Base-by-base conservation (phyloP, 2,329 filamentous ascomycete genomes). In the Scedosporium boydii region DNA sequence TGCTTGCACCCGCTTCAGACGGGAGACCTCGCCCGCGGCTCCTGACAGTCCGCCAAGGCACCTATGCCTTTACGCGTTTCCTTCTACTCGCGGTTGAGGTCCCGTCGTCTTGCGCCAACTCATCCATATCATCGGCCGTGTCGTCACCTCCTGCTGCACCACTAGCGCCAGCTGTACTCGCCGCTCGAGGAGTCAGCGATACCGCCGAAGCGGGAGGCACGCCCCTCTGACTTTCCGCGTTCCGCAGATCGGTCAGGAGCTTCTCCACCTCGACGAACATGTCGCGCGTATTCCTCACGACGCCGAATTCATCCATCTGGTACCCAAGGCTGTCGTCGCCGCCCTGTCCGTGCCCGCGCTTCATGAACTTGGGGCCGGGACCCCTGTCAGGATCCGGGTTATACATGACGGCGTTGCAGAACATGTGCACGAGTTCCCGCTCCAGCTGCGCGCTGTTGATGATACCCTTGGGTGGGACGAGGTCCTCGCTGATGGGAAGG, bases 321-420 rank as follows among this genome's bases (percentile, higher is more conserved):
- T 89, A 89, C 7, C 84, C 80, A 44, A 84, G 76, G 1, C 80
- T 71, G 61, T 78, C 72, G 64, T 79, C 79, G 72, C 74, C 59
- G 67, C 66, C 68, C 58, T 60, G 59, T 14, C 64, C 63, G 53
- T 74, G 76, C 68, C 72, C 70, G 48, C 76, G 69, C 62, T 77
- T 75, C 68, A 83, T 73, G 66, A 92, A 89, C 0, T 80, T 77
- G 1, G 81, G 78, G 0, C 88, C 88, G 9, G 88, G 85, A 0
- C 89, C 88, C 27, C 87, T 84, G 67, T 89, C 80, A 0, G 88
- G 87, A 65, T 96, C 91, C 0, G 90, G 87, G 69, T 98, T 98
- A 79, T 96, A 99, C 95, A 99, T 98, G 74, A 97, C 89, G 18
- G 95, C 93, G 70, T 98, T 98, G 67, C 92, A 91, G 73, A 98